These are phyloP conservation scores for Metschnikowia cubensis DNA, from an alignment of 805 yeast species.

Conservation along the genomic window DNA sequence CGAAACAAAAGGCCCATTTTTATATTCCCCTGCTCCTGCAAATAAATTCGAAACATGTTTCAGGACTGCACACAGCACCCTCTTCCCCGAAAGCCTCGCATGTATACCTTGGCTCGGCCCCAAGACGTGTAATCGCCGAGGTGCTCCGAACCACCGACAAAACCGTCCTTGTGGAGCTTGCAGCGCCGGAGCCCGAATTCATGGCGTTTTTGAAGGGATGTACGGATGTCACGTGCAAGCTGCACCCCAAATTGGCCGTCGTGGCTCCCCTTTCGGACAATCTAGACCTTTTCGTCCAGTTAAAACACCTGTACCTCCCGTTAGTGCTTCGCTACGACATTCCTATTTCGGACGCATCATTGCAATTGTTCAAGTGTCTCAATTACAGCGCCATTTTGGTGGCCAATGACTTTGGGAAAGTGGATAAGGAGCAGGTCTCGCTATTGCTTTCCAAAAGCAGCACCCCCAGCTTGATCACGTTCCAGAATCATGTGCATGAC, in stretches of 20 bases:
- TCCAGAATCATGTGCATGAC: not conserved
- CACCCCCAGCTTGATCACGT: slow-evolving; percentile 2
- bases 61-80: not conserved
- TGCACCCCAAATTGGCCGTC: not conserved
- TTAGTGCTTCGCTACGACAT: slow-evolving; percentile 3
- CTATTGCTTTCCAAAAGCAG: not conserved
- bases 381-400: slow-evolving; percentile 8
- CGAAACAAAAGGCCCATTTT: slow-evolving; percentile 7
- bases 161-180: slow-evolving; percentile 2
- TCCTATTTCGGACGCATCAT: not conserved
- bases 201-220: not conserved
- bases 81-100: not conserved
- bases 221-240: not conserved
- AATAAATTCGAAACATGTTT: not conserved
- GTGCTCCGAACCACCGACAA: not conserved
- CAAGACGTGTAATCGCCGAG: not conserved
- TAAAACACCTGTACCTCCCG: slow-evolving; percentile 2
- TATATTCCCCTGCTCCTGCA: slow-evolving; percentile 3
- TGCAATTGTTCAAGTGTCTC: slow-evolving; percentile 12
- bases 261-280: slow-evolving; percentile 7
- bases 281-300: not conserved
- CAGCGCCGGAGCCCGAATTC: not conserved
- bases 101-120: not conserved
- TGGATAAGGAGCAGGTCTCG: not conserved
- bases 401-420: not conserved